A percentile compares a stretch with the other conserved stretches of the same genome.
Evolutionary conservation across 495 filamentous ascomycete genomes (phyloP).

Genomic region (Cladorrhinum samala): DNA sequence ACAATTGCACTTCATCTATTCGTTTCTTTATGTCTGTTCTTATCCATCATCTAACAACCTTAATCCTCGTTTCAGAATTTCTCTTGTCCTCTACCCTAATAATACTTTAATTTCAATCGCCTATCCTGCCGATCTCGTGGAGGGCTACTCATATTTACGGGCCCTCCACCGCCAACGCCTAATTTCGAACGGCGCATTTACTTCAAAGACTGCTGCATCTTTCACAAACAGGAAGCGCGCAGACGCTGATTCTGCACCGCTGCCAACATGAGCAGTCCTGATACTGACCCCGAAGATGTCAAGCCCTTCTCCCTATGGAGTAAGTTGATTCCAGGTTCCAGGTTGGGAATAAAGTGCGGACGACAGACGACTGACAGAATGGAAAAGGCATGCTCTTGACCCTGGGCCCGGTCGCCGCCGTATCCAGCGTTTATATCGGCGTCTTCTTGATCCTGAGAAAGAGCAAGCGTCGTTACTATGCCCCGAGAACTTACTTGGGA

Average conservation of each 20-base stretch:
- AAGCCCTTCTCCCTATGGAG: constrained; percentile 22
- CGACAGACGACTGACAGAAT: constrained; percentile 3
- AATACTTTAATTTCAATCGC: not conserved
- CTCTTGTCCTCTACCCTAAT: not conserved
- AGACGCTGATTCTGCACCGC: constrained; percentile 16
- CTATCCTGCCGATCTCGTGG: too few species aligned
- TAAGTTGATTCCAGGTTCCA: constrained; percentile 9
- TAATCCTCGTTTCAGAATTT: not conserved
- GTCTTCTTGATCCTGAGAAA: constrained; percentile 74
- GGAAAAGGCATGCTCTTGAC: constrained; percentile 57
- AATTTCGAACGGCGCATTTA: too few species aligned
- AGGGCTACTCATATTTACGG: not conserved
- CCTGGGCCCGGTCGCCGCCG: constrained; percentile 60
- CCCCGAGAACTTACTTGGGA: constrained; percentile 81
- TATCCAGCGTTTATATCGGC: constrained; percentile 57
- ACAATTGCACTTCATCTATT: too few species aligned
- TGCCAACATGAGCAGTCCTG: constrained; percentile 14
- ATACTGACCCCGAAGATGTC: not conserved
- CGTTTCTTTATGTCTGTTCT: not conserved
- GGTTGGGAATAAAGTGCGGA: not conserved
- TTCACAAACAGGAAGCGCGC: not conserved
- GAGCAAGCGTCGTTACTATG: constrained; percentile 70
- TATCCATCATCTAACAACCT: not conserved
- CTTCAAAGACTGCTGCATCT: not conserved
- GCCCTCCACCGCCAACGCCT: too few species aligned